Evolutionary conservation across 768 basidiomycete species (phyloP).

Genomic region (Termitomyces sp.): DNA sequence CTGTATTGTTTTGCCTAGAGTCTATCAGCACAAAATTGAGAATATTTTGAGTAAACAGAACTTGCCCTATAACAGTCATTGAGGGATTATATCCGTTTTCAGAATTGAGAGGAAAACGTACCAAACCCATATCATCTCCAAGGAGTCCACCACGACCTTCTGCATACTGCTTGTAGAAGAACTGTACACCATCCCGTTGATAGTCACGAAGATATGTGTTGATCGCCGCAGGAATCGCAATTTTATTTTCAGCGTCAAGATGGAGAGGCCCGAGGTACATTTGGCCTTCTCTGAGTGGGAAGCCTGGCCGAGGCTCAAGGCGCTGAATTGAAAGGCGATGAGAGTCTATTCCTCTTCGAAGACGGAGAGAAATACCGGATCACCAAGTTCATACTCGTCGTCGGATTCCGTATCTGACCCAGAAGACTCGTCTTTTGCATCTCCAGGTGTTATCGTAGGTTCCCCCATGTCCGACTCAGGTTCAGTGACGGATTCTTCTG

Average conservation of each 20-base stretch:
- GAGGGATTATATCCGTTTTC: not conserved
- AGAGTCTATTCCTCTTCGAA: not conserved
- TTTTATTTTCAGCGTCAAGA: conserved; percentile 39
- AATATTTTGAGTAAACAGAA: not conserved
- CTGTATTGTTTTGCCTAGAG: conserved; percentile 87
- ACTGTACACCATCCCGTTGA: conserved; percentile 80
- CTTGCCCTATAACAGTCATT: conserved; percentile 19
- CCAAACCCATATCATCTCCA: conserved; percentile 95
- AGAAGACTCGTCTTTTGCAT: not conserved
- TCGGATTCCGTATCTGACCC: conserved; percentile 43
- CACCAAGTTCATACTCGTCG: conserved; percentile 25
- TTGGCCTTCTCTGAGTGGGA: conserved; percentile 42
- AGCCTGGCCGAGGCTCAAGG: conserved; percentile 46
- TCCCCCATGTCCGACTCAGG: conserved; percentile 30
- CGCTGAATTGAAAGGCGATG: conserved; percentile 2
- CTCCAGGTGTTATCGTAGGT: not conserved
- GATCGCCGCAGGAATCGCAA: conserved; percentile 61
- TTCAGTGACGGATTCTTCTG: conserved; percentile 24
- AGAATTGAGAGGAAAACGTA: conserved; percentile 20
- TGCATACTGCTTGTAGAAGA: conserved; percentile 71
- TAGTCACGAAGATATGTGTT: conserved; percentile 89
- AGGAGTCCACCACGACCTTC: conserved; percentile 72
- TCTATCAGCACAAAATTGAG: not conserved
- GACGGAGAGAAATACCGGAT: conserved; percentile 15
- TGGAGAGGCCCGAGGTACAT: conserved; percentile 36